Percentiles rank a stretch among this genome's conserved stretches.
These are phyloP conservation scores for Rhizopus arrhizus DNA, from an alignment of 371 early-diverging fungal genomes.

Conservation along the genomic window DNA sequence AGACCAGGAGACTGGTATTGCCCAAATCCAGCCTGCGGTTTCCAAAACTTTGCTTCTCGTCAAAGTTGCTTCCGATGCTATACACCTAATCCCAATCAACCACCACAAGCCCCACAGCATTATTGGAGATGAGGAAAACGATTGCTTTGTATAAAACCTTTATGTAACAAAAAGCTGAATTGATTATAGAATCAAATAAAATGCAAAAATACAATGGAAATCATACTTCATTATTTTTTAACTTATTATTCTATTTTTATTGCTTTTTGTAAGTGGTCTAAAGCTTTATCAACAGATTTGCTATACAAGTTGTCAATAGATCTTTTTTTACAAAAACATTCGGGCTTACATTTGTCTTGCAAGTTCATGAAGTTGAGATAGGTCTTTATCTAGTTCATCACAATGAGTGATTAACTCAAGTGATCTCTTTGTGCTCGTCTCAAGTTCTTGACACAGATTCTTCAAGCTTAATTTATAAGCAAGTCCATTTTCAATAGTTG, in stretches of 20 bases:
- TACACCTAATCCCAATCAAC: slow-evolving; percentile 50
- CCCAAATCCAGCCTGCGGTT: slow-evolving; percentile 65
- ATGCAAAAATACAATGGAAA: background rate
- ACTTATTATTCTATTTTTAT: slow-evolving; percentile 6
- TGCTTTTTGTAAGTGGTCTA: slow-evolving; percentile 20
- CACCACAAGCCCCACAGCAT: slow-evolving; percentile 10
- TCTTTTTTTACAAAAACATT: background rate
- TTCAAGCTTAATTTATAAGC: slow-evolving; percentile 14
- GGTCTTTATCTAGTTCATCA: slow-evolving; percentile 35
- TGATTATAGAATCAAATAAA: background rate
- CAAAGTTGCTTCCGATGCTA: slow-evolving; percentile 62
- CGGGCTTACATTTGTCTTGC: slow-evolving; percentile 28
- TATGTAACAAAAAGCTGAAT: background rate
- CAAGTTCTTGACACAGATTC: slow-evolving; percentile 19
- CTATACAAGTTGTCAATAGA: slow-evolving; percentile 4
- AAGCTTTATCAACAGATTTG: slow-evolving; percentile 25
- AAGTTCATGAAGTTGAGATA: slow-evolving; percentile 23
- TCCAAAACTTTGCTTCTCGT: slow-evolving; percentile 79
- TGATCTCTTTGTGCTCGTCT: slow-evolving; percentile 21
- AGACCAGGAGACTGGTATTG: slow-evolving; percentile 78
- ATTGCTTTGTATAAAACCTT: background rate
- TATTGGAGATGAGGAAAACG: background rate
- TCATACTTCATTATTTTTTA: background rate
- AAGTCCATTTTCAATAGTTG: slow-evolving; percentile 23
- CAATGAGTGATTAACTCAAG: slow-evolving; percentile 31